A percentile compares a stretch with the other conserved stretches of the same genome.
Evolutionary conservation across 306 rosid species (phyloP).

Genomic region (Lathyrus tuberosus): DNA sequence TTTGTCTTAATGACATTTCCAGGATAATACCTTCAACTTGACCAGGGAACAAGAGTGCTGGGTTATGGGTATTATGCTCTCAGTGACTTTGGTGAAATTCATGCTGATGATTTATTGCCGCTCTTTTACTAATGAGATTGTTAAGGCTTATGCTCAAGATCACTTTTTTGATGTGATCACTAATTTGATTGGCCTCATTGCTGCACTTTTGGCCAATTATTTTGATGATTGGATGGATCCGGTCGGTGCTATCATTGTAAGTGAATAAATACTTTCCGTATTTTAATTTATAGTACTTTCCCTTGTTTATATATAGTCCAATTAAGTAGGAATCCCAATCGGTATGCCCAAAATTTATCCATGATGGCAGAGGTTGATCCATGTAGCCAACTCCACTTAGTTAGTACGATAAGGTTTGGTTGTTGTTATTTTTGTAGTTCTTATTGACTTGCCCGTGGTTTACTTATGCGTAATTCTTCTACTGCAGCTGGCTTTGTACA

Average conservation of each 20-base stretch:
- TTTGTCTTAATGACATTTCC: constrained; percentile 13
- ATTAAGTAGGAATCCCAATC: not conserved
- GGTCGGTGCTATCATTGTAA: constrained; percentile 93
- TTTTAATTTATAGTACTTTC: not conserved
- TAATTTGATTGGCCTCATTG: constrained; percentile 87
- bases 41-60: constrained; percentile 80
- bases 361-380: not conserved
- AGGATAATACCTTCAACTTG: constrained; percentile 70
- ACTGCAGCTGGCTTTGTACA: constrained; percentile 87
- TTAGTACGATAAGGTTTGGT: too few species aligned
- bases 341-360: not conserved
- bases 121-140: constrained; percentile 78
- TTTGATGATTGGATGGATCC: constrained; percentile 93
- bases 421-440: too few species aligned
- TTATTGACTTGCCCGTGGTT: not conserved
- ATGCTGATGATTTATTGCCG: constrained; percentile 81
- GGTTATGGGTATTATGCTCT: constrained; percentile 95
- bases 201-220: constrained; percentile 89
- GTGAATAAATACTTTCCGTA: constrained; percentile 41
- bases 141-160: constrained; percentile 97
- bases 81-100: constrained; percentile 84
- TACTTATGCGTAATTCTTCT: constrained; percentile 26
- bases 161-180: constrained; percentile 98
- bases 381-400: too few species aligned
- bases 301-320: too few species aligned